Percentiles rank a stretch among this genome's conserved stretches.
phyloP scores from a whole-genome alignment of 2,329 filamentous ascomycete genomes.

The Dothideomycetes sp. region DNA sequence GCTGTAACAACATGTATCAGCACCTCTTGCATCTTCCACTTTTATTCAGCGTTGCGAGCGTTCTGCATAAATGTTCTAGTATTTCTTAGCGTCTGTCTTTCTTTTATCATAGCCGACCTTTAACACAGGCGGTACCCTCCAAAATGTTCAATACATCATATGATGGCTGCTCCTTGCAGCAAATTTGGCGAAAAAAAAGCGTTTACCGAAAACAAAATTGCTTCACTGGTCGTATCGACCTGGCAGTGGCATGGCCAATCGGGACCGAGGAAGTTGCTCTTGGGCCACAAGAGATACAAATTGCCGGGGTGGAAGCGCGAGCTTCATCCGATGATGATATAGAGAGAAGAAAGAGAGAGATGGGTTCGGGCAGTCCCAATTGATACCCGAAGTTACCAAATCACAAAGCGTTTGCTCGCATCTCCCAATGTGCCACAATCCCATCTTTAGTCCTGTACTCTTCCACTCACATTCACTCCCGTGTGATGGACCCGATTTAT shows the following conservation, averaged over 20 bases:
- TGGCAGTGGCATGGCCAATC: too few relatives aligned
- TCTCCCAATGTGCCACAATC: neutral
- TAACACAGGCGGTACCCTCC: constrained; percentile 4
- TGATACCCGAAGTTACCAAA: neutral
- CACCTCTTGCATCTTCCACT: constrained; percentile 14
- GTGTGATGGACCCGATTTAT: too few relatives aligned
- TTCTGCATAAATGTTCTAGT: constrained; percentile 7
- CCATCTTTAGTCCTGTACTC: too few relatives aligned
- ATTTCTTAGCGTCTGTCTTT: constrained; percentile 8
- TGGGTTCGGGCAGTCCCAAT: neutral
- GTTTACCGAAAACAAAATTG: neutral
- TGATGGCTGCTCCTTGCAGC: constrained; percentile 2
- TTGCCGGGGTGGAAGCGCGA: neutral
- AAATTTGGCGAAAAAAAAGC: neutral
- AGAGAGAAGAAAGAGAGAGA: too few relatives aligned
- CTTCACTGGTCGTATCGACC: neutral
- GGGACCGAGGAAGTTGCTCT: neutral
- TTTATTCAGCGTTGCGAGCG: constrained; percentile 16
- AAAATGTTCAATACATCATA: constrained; percentile 9
- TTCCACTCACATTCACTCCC: too few relatives aligned
- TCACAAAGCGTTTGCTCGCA: neutral
- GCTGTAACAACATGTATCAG: constrained; percentile 18
- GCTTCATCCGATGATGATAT: neutral
- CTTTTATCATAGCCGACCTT: constrained; percentile 1
- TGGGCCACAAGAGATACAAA: neutral